Percentiles rank a stretch among this genome's conserved stretches.
Conservation (phyloP, 495 filamentous ascomycete species). For the Penicillium silybi region DNA sequence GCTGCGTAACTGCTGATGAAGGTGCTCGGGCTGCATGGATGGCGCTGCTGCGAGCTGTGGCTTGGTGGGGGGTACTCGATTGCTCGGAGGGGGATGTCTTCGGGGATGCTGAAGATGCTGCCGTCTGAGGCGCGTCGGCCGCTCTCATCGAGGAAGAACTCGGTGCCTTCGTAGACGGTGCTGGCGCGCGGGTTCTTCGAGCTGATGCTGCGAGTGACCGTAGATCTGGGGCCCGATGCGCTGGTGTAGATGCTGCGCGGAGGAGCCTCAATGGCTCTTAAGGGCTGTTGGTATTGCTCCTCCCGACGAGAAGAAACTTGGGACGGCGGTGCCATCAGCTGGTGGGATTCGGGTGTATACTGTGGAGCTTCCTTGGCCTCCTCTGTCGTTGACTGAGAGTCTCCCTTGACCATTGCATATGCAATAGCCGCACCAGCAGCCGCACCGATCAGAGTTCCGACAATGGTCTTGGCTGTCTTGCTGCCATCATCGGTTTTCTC, state of each 20-base stretch:
- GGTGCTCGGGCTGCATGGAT: slow-evolving; percentile 33
- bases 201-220: slow-evolving; percentile 28
- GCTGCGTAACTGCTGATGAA: slow-evolving; percentile 39
- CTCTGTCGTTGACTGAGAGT: slow-evolving; percentile 25
- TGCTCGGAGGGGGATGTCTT: slow-evolving; percentile 35
- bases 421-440: slow-evolving; percentile 71
- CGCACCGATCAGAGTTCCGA: slow-evolving; percentile 74
- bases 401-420: slow-evolving; percentile 64
- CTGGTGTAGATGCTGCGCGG: slow-evolving; percentile 34
- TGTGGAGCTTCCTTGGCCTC: slow-evolving; percentile 18
- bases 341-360: slow-evolving; percentile 25
- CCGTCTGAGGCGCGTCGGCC: slow-evolving; percentile 38
- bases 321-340: slow-evolving; percentile 26
- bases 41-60: slow-evolving; percentile 23
- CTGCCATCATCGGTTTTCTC: slow-evolving; percentile 36
- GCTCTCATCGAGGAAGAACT: slow-evolving; percentile 33
- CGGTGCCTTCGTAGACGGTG: slow-evolving; percentile 41
- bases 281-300: slow-evolving; percentile 21
- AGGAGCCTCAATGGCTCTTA: slow-evolving; percentile 42
- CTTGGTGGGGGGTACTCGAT: slow-evolving; percentile 40
- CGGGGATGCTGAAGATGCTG: slow-evolving; percentile 33
- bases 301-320: slow-evolving; percentile 23
- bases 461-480: slow-evolving; percentile 51
- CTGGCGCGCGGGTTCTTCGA: slow-evolving; percentile 41
- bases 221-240: slow-evolving; percentile 29